These are phyloP conservation scores for Naganishia vaughanmartiniae DNA, from an alignment of 768 basidiomycete species.

Conservation along the genomic window DNA sequence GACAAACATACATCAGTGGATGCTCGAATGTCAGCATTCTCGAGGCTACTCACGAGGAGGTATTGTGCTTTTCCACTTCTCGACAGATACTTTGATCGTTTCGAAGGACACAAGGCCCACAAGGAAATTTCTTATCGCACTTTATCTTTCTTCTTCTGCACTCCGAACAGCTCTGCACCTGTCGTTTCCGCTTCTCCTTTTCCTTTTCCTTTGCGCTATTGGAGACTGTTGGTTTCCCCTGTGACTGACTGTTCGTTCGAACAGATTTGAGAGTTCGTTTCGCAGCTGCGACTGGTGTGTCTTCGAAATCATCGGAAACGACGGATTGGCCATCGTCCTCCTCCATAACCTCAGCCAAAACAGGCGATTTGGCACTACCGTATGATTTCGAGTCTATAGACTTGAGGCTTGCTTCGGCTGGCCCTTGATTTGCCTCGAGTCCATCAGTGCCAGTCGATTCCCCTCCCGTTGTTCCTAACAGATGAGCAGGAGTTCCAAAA, in stretches of 20 bases:
- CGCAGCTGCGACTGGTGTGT: not conserved
- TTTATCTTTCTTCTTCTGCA: slow-evolving; percentile 52
- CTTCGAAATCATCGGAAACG: slow-evolving; percentile 18
- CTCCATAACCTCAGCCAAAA: not conserved
- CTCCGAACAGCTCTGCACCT: slow-evolving; percentile 52
- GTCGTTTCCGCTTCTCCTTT: slow-evolving; percentile 45
- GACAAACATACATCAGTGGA: not conserved
- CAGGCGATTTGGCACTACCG: slow-evolving; percentile 2
- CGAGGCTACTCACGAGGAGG: slow-evolving; percentile 40
- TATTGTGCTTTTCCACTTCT: slow-evolving; percentile 42
- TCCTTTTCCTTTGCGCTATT: slow-evolving; percentile 27
- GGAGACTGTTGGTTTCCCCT: not conserved
- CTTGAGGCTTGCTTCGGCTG: not conserved
- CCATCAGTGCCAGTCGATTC: not conserved
- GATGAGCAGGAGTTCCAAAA: slow-evolving; percentile 13
- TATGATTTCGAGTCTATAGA: not conserved
- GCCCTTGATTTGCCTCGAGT: not conserved
- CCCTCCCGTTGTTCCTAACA: not conserved
- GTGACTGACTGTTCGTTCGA: slow-evolving; percentile 19
- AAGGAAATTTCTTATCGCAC: slow-evolving; percentile 52
- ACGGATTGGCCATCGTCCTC: slow-evolving; percentile 20
- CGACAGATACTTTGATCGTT: slow-evolving; percentile 47
- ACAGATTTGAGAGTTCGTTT: not conserved
- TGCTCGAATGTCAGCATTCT: not conserved
- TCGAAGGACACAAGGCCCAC: slow-evolving; percentile 48